Evolutionary conservation across 345 rosid genomes (phyloP), one percentile per base, ranked within the genome.

Genomic region (Melaleuca quinquenervia): DNA sequence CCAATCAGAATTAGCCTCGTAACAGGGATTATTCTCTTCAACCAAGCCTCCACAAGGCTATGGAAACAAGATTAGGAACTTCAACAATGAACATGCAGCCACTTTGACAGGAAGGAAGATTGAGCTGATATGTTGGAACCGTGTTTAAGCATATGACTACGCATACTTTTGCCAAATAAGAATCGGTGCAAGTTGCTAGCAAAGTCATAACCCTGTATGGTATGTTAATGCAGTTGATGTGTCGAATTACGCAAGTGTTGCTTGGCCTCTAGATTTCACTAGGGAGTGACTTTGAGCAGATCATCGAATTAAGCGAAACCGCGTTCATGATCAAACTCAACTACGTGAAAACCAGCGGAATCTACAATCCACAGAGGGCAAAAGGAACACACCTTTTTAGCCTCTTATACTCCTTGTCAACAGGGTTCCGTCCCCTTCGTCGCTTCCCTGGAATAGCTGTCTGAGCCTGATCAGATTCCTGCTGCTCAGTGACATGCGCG

Each of bases 321-420:
- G 11, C 22, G 24, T 16, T 55, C 60, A 55, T 55, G 9, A 22
- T 45, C 15, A 7, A 78, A 78, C 27, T 78, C 51, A 45, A 41
- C 22, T 78, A 5, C 12, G 27, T 10, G 8, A 78, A 45, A 78
- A 18, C 60, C 53, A 82, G 53, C 44, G 27, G 84, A 15, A 49
- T 22, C 56, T 41, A 82, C 18, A 22, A 41, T 54, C 58, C 29
- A 32, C 56, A 52, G 29, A 2, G 26, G n/a, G 53, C 13, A 36
- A 84, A 2, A 22, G 29, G 36, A 45, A 48, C 24, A 44, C 64
- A 95, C 96, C 98, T 92, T 90, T 94, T 94, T 70, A 91, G 93
- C 88, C 95, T 91, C 90, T 94, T 89, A 56, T 93, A 80, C 86
- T 95, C 98, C 91, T 95, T 94, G 86, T 95, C 96, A 2, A 56